These are phyloP conservation scores for Paradendryphiella salina DNA, from an alignment of 2,329 filamentous ascomycete species.

Conservation along the genomic window DNA sequence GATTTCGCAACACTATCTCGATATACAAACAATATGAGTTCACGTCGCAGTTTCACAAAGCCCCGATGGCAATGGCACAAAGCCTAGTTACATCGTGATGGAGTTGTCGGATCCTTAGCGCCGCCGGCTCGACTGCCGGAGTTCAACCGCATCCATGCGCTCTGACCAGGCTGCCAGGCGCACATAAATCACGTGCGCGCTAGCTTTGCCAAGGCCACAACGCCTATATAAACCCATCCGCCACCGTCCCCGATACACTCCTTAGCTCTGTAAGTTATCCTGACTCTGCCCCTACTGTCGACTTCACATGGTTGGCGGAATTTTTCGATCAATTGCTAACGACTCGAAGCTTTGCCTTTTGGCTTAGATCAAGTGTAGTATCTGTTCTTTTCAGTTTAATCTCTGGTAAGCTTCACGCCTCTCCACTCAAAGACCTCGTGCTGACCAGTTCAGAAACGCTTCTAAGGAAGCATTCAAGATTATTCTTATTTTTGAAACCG, in stretches of 20 bases:
- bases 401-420: not conserved
- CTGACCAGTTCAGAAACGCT: not conserved
- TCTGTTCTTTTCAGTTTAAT: slow-evolving; percentile 9
- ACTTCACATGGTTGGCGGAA: no score
- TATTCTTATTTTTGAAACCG: slow-evolving; percentile 2
- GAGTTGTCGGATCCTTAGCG: no score
- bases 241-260: not conserved
- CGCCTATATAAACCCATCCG: not conserved
- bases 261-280: slow-evolving; percentile 2
- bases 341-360: slow-evolving; percentile 2
- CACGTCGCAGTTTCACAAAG: no score
- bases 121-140: no score
- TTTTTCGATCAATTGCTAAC: not conserved
- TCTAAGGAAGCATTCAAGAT: not conserved
- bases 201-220: not conserved
- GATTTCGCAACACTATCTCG: no score
- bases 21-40: no score
- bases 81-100: no score
- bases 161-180: not conserved
- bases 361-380: slow-evolving; percentile 11
- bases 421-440: not conserved
- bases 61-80: no score
- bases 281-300: not conserved
- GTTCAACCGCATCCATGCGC: no score
- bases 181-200: not conserved